Percentiles rank a stretch among this genome's conserved stretches.
Evolutionary conservation across 192 early-diverging fungal species (phyloP).

Genomic region (Physocladia obscura): DNA sequence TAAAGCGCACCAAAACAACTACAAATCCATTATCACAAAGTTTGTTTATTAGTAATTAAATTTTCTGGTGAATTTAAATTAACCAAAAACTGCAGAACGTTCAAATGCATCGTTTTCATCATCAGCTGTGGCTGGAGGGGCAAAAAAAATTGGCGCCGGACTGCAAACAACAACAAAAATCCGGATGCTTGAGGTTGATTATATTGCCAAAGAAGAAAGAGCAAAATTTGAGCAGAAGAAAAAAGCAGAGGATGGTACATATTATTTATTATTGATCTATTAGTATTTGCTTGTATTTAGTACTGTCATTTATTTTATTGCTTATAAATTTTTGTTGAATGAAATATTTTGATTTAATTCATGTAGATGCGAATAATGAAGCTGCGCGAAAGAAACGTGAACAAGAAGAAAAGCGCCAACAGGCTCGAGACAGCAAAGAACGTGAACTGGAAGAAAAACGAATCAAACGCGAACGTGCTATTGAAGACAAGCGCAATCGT

Average conservation of each 20-base stretch:
- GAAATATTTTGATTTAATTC: neutral
- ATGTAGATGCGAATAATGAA: slow-evolving; percentile 8
- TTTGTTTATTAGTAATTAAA: neutral
- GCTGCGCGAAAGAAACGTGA: slow-evolving; percentile 21
- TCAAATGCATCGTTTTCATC: no score
- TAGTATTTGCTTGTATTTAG: neutral
- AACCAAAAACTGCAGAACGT: no score
- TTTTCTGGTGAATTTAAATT: neutral
- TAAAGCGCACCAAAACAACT: neutral
- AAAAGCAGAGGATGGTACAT: neutral
- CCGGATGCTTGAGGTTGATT: slow-evolving; percentile 14
- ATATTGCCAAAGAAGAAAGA: slow-evolving; percentile 4
- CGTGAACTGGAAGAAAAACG: slow-evolving; percentile 20
- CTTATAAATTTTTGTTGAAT: neutral
- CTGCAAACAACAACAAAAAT: neutral
- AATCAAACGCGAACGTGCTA: neutral
- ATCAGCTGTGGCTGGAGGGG: no score
- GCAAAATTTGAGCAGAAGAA: slow-evolving; percentile 12
- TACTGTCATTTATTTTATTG: neutral
- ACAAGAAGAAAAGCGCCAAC: slow-evolving; percentile 15
- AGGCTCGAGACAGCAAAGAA: slow-evolving; percentile 20
- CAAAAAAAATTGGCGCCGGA: neutral
- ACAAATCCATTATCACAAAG: neutral
- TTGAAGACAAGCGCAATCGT: slow-evolving; percentile 19
- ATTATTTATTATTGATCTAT: neutral